phyloP scores from a whole-genome alignment of 371 early-diverging fungal genomes.

The Mortierella sp. region DNA sequence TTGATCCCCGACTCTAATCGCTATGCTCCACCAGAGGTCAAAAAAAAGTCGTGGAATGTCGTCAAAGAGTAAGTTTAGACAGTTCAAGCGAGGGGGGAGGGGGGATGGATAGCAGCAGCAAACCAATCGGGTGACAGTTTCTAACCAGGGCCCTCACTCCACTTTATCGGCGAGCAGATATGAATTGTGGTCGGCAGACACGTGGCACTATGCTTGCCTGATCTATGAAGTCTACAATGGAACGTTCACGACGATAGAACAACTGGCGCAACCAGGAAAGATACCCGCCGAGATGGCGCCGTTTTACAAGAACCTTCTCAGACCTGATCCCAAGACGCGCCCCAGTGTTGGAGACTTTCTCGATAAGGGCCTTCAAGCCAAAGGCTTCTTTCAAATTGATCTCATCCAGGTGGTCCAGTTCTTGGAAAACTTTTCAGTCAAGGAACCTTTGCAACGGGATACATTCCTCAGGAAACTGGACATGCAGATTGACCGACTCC shows the following conservation, averaged over 20 bases:
- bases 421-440: slow-evolving; percentile 88
- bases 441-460: slow-evolving; percentile 84
- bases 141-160: no score
- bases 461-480: slow-evolving; percentile 72
- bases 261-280: slow-evolving; percentile 62
- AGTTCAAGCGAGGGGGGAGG: no score
- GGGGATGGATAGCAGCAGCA: no score
- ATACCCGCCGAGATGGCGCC: slow-evolving; percentile 73
- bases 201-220: slow-evolving; percentile 84
- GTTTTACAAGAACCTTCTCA: slow-evolving; percentile 62
- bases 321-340: slow-evolving; percentile 66
- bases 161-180: no score
- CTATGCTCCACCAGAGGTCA: slow-evolving; percentile 82
- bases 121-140: no score
- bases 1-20: slow-evolving; percentile 71
- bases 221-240: slow-evolving; percentile 86
- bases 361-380: slow-evolving; percentile 66
- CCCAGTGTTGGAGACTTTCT: slow-evolving; percentile 76
- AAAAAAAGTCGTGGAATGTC: slow-evolving; percentile 71
- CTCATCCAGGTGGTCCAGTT: slow-evolving; percentile 84
- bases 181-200: slow-evolving; percentile 69
- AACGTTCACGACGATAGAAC: slow-evolving; percentile 68
- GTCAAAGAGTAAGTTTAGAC: slow-evolving; percentile 67
- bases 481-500: slow-evolving; percentile 73
- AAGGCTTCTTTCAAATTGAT: slow-evolving; percentile 81